Conservation (phyloP, 768 basidiomycete genomes). For the Leccinum sublutescens region DNA sequence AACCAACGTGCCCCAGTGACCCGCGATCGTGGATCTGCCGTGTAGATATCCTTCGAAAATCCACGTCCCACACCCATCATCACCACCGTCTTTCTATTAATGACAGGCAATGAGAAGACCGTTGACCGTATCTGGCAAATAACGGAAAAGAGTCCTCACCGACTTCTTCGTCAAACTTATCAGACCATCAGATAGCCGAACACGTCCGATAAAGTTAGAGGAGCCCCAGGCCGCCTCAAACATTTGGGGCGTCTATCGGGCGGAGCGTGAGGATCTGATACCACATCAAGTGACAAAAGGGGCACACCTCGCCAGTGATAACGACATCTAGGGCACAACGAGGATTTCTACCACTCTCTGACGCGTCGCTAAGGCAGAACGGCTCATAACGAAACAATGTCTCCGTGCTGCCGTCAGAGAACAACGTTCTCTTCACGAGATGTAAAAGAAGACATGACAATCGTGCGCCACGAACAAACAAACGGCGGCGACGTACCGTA, state of each 20-base stretch:
- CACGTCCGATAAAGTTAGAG: slow-evolving; percentile 57
- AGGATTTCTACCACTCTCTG: slow-evolving; percentile 26
- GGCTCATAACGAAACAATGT: slow-evolving; percentile 31
- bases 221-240: slow-evolving; percentile 67
- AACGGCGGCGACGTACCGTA: slow-evolving; percentile 22
- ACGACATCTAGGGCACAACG: slow-evolving; percentile 37
- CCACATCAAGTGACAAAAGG: slow-evolving; percentile 20
- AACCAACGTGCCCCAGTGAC: slow-evolving; percentile 48
- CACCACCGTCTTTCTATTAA: slow-evolving; percentile 40
- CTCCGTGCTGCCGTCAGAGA: slow-evolving; percentile 28
- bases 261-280: slow-evolving; percentile 23
- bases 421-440: slow-evolving; percentile 22
- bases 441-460: slow-evolving; percentile 18
- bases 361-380: slow-evolving; percentile 28
- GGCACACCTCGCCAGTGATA: slow-evolving; percentile 34
- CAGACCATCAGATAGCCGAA: slow-evolving; percentile 53
- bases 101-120: slow-evolving; percentile 2
- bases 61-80: slow-evolving; percentile 48
- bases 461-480: slow-evolving; percentile 9
- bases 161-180: slow-evolving; percentile 62
- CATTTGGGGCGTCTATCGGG: slow-evolving; percentile 46
- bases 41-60: slow-evolving; percentile 56
- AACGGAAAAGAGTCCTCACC: slow-evolving; percentile 36
- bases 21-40: slow-evolving; percentile 49
- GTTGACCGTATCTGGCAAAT: not conserved